Evolutionary conservation across 208 protist species (phyloP).

Genomic region (Trypanosoma mega): DNA sequence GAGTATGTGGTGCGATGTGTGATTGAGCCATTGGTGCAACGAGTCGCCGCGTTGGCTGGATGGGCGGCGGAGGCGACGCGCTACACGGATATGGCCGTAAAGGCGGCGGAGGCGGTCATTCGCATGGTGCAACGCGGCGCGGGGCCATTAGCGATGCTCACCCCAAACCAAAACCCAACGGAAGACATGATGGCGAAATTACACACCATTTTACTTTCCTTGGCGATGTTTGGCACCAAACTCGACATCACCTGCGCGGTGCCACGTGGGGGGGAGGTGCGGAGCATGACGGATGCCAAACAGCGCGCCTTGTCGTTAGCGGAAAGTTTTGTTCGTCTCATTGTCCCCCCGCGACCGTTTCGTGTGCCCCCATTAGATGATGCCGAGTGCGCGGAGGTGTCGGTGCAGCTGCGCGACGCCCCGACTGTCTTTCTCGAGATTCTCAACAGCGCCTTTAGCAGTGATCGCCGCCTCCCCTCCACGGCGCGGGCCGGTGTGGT

Average conservation of each 20-base stretch:
- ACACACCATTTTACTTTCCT: conserved; percentile 31
- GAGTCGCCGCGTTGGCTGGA: conserved; percentile 33
- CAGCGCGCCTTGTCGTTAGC: conserved; percentile 25
- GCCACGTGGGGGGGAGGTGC: conserved; percentile 21
- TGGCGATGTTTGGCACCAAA: conserved; percentile 41
- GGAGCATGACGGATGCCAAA: conserved; percentile 17
- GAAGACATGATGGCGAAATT: conserved; percentile 21
- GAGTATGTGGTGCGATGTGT: conserved; percentile 37
- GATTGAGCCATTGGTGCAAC: conserved; percentile 29
- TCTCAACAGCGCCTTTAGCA: conserved; percentile 60
- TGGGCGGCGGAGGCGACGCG: conserved; percentile 11
- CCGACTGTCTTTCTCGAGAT: conserved; percentile 56
- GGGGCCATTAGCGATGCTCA: too few relatives aligned
- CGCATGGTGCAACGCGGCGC: conserved; percentile 25
- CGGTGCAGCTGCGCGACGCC: conserved; percentile 23
- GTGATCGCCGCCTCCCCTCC: conserved; percentile 44
- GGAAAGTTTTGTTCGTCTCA: conserved; percentile 33
- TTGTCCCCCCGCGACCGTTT: conserved; percentile 32
- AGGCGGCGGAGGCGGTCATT: conserved; percentile 29
- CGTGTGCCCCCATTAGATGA: conserved; percentile 27
- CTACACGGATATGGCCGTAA: conserved; percentile 28
- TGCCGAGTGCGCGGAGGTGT: conserved; percentile 27
- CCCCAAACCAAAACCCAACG: background rate
- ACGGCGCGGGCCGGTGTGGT: conserved; percentile 44
- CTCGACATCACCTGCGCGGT: conserved; percentile 39